A percentile compares a stretch with the other conserved stretches of the same genome.
These are phyloP conservation scores for Monosporascus sp. DNA, from an alignment of 2,329 filamentous ascomycete genomes.

Conservation along the genomic window DNA sequence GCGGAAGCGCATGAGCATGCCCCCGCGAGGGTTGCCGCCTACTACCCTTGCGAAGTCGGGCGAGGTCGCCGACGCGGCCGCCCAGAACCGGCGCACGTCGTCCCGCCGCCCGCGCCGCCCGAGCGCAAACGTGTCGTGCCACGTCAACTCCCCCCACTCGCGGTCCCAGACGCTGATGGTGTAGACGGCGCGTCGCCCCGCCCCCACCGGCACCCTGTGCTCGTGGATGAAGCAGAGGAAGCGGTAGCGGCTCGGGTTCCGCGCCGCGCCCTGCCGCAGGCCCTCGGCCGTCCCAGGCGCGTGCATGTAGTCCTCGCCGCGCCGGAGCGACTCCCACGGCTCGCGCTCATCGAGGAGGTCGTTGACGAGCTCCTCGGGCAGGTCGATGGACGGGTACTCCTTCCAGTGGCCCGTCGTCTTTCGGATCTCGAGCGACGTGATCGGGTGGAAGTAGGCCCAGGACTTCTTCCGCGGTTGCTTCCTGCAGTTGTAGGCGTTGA, in stretches of 20 bases:
- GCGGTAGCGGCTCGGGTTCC: conserved; percentile 6
- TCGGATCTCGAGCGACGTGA: conserved; percentile 3
- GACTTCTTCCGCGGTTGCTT: neutral
- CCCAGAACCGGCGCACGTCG: conserved; percentile 12
- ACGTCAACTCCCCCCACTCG: conserved; percentile 16
- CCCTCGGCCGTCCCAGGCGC: too few relatives aligned
- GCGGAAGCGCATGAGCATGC: conserved; percentile 12
- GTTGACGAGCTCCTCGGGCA: conserved; percentile 3
- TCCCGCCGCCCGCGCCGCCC: conserved; percentile 5
- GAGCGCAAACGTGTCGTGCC: conserved; percentile 15
- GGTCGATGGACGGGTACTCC: neutral
- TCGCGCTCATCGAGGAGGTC: conserved; percentile 4
- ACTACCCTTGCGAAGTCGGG: neutral
- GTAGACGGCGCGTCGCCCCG: conserved; percentile 9
- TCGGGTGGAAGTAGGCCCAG: conserved; percentile 15
- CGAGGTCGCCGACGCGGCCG: neutral
- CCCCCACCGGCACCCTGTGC: conserved; percentile 8
- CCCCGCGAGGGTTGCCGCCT: neutral
- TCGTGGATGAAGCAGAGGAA: conserved; percentile 19
- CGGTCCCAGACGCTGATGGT: conserved; percentile 20
- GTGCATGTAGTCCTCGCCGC: neutral
- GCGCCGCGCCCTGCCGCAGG: too few relatives aligned
- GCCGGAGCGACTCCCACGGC: conserved; percentile 6
- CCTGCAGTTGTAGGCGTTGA: conserved; percentile 17
- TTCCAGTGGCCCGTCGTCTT: neutral